Evolutionary conservation across 148 eudicot genomes (phyloP), one percentile per base, ranked within the genome.

Genomic region (Chenopodium formosanum): DNA sequence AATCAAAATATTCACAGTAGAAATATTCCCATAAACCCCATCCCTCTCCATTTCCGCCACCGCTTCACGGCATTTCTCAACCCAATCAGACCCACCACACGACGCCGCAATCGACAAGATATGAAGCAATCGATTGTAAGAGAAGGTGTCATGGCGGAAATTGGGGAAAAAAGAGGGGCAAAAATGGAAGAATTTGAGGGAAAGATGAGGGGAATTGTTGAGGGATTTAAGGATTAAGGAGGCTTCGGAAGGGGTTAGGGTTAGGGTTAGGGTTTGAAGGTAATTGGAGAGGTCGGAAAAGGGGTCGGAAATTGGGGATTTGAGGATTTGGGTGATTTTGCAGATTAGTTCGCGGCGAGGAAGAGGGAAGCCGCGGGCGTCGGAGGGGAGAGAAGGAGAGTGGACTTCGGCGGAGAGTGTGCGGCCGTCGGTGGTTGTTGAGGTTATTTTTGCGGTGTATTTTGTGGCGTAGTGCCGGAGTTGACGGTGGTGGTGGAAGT

Each of bases 291-390:
- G 75, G 53, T 77, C 27, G 23, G 19, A 31, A 64, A 75, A 17
- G 1, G 83, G 73, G 78, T 70, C 8, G 1, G 66, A 91, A 80
- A 40, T 86, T 9, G 79, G 74, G 63, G 77, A 74, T 23, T 50
- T 85, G 58, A 94, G 92, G 82, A 93, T 85, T 32, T 87, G 85
- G 77, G 85, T 53, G 86, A 87, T 84, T 75, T 88, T 86, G 90
- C 95, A 91, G 79, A 91, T 89, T 74, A 95, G 89, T 86, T 91
- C 91, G 34, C 87, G 98, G 85, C 98, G 98, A 48, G 98, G 98
- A 63, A 95, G 87, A 1, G 90, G 84, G 88, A 88, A 88, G 87
- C 96, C 96, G 9, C 92, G 86, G 71, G 84, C 31, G 90, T 93
- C 95, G 85, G 84, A 78, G 53, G 87, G 89, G 82, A 79, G 84